Percentiles rank a stretch among this genome's conserved stretches.
These are phyloP conservation scores for Aspergillus heteromorphus DNA, from an alignment of 495 filamentous ascomycete genomes.

Conservation along the genomic window DNA sequence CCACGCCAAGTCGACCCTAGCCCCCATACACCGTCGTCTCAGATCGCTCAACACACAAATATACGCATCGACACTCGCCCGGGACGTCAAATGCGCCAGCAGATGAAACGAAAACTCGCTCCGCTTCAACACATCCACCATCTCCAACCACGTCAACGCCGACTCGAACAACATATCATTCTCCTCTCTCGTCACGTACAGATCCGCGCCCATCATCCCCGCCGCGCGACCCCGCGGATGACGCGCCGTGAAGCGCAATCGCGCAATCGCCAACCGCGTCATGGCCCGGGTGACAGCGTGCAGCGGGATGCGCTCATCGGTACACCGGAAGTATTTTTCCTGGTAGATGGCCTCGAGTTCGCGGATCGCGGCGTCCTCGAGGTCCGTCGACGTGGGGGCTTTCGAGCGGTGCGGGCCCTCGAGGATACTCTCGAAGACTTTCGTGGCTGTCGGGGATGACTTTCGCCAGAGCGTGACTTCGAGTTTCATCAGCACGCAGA, in stretches of 20 bases:
- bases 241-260: not conserved
- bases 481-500: constrained; percentile 27
- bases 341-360: not conserved
- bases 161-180: not conserved
- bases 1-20: constrained; percentile 28
- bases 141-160: not conserved
- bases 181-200: not conserved
- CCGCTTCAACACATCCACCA: not conserved
- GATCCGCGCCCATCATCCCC: too few species aligned
- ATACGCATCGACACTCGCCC: constrained; percentile 41
- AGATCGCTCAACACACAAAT: constrained; percentile 50
- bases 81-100: not conserved
- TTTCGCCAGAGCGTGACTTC: constrained; percentile 21
- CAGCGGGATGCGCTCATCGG: not conserved
- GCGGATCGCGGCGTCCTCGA: not conserved
- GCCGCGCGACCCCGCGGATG: not conserved
- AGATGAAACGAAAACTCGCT: not conserved
- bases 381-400: not conserved
- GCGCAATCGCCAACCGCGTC: not conserved
- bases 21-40: constrained; percentile 34
- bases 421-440: constrained; percentile 40
- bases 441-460: constrained; percentile 4
- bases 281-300: not conserved
- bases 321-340: not conserved
- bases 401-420: not conserved